Conservation (phyloP, 2,329 filamentous ascomycete species). For the Colletotrichum tropicicola region DNA sequence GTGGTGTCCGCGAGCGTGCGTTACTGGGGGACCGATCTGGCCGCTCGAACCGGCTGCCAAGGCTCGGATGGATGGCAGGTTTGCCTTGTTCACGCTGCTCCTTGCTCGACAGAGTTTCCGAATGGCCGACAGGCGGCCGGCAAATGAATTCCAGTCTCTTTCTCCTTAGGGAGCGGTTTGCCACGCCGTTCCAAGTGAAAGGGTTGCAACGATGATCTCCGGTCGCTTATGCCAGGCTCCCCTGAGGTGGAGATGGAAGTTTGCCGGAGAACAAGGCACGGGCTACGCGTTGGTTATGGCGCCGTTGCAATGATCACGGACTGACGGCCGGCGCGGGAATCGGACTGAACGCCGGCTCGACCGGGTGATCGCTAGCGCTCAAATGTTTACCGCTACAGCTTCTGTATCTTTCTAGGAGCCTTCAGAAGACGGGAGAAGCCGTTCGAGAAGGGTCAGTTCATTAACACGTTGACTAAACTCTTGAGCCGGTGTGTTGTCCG, state of each 20-base stretch:
- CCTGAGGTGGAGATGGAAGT: not conserved
- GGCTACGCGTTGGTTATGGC: slow-evolving; percentile 1
- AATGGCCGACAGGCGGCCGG: not conserved
- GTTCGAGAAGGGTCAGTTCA: not conserved
- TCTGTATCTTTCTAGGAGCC: not conserved
- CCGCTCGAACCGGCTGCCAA: not conserved
- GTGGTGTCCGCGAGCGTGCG: not conserved
- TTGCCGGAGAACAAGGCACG: slow-evolving; percentile 6
- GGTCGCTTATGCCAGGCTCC: not conserved
- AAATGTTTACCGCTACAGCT: not conserved
- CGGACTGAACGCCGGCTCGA: not conserved
- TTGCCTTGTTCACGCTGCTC: not conserved
- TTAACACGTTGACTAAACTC: too few species aligned
- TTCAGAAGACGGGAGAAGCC: not conserved
- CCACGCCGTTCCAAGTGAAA: slow-evolving; percentile 9
- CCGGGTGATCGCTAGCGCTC: not conserved
- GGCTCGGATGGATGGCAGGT: not conserved
- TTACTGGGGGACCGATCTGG: too few species aligned
- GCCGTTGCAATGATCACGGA: not conserved
- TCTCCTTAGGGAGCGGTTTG: not conserved
- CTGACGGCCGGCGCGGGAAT: not conserved
- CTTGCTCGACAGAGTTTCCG: not conserved
- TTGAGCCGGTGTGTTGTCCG: not conserved
- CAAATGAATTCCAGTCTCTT: not conserved
- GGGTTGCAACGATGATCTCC: slow-evolving; percentile 25